phyloP scores from a whole-genome alignment of 805 yeast species.

The Metschnikowia similis region DNA sequence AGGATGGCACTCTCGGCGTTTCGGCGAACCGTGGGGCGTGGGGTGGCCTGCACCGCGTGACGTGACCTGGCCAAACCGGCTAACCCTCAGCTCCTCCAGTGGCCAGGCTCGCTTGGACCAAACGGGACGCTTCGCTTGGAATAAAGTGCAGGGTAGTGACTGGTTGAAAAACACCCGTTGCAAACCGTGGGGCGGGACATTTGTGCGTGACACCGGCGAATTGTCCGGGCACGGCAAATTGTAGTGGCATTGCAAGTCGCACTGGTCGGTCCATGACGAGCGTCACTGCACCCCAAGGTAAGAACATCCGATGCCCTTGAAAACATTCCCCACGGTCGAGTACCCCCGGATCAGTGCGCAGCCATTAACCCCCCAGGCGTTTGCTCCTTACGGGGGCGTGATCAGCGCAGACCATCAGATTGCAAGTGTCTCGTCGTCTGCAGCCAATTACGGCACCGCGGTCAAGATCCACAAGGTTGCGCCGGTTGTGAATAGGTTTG shows the following conservation, averaged over 20 bases:
- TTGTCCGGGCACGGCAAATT: too few species aligned
- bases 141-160: too few species aligned
- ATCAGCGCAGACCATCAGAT: slow-evolving; percentile 77
- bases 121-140: too few species aligned
- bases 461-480: slow-evolving; percentile 70
- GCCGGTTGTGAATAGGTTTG: slow-evolving; percentile 53
- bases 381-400: slow-evolving; percentile 68
- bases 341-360: slow-evolving; percentile 41
- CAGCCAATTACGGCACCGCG: slow-evolving; percentile 95
- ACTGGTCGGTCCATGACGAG: neutral
- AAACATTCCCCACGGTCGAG: slow-evolving; percentile 27
- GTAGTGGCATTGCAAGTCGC: neutral
- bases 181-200: too few species aligned
- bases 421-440: slow-evolving; percentile 33
- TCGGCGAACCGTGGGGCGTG: too few species aligned
- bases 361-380: slow-evolving; percentile 61
- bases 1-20: too few species aligned
- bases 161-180: too few species aligned
- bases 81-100: too few species aligned
- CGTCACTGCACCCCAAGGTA: neutral
- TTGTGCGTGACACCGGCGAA: too few species aligned
- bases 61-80: too few species aligned
- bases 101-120: too few species aligned
- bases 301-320: slow-evolving; percentile 31
- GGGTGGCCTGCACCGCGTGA: too few species aligned